Evolutionary conservation across 768 basidiomycete species (phyloP).

Genomic region (Pleurotus djamor): DNA sequence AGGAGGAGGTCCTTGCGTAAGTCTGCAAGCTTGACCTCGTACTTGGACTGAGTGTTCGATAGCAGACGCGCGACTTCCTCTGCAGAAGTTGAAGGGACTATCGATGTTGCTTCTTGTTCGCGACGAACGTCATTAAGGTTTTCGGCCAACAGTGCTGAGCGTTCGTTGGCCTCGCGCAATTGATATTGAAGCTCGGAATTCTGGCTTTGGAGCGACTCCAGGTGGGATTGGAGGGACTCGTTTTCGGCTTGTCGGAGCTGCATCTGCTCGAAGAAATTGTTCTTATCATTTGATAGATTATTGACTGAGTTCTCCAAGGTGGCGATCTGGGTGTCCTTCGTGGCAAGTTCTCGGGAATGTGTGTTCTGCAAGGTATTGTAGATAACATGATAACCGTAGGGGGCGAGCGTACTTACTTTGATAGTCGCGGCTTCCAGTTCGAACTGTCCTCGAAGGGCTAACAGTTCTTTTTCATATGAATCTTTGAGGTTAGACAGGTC

Average conservation of each 20-base stretch:
- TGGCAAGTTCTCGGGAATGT: conserved; percentile 64
- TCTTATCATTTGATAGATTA: conserved; percentile 72
- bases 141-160: conserved; percentile 65
- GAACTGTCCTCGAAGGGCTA: conserved; percentile 61
- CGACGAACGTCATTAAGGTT: conserved; percentile 65
- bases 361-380: conserved; percentile 43
- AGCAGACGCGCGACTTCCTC: conserved; percentile 75
- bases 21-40: conserved; percentile 75
- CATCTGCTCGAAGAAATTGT: conserved; percentile 78
- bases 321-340: conserved; percentile 59
- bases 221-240: conserved; percentile 77
- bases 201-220: conserved; percentile 74
- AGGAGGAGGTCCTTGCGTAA: conserved; percentile 58
- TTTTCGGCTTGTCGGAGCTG: conserved; percentile 89
- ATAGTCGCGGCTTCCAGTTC: conserved; percentile 73
- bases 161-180: conserved; percentile 76
- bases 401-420: conserved; percentile 50
- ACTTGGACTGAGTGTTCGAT: conserved; percentile 70
- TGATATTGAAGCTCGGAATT: conserved; percentile 87
- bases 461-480: conserved; percentile 72
- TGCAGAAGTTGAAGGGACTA: conserved; percentile 44
- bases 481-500: conserved; percentile 63
- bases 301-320: conserved; percentile 72
- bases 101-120: conserved; percentile 48
- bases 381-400: neutral